Conservation (phyloP, 768 basidiomycete genomes). For the Floccularia luteovirens region DNA sequence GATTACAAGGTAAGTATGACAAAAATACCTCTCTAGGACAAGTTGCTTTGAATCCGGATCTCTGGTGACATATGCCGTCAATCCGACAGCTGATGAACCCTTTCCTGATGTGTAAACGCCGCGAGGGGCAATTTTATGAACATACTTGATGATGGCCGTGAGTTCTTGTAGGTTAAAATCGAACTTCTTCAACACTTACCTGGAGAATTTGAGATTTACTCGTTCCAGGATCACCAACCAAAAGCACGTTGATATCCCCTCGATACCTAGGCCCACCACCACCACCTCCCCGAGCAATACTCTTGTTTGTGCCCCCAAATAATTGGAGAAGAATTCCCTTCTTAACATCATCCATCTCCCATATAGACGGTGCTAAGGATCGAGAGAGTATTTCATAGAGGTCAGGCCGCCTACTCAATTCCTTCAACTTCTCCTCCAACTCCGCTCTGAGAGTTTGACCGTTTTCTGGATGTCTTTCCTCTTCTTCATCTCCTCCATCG, state of each 20-base stretch:
- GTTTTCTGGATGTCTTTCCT: conserved; percentile 37
- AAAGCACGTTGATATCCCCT: conserved; percentile 95
- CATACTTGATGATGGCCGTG: conserved; percentile 54
- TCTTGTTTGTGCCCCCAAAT: conserved; percentile 98
- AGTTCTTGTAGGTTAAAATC: not conserved
- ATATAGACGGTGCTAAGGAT: conserved; percentile 90
- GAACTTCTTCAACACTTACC: conserved; percentile 31
- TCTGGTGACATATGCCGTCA: conserved; percentile 96
- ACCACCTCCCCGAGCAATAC: conserved; percentile 85
- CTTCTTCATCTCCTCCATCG: conserved; percentile 61
- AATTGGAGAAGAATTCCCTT: conserved; percentile 95
- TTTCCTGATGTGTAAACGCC: conserved; percentile 98
- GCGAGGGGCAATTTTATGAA: conserved; percentile 96
- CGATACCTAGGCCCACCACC: conserved; percentile 94
- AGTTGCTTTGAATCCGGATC: conserved; percentile 98
- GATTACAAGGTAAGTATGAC: not conserved
- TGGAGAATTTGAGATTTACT: conserved; percentile 94
- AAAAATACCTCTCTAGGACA: conserved; percentile 81
- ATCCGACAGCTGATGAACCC: conserved; percentile 96
- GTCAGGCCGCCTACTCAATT: conserved; percentile 68
- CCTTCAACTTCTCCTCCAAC: conserved; percentile 70
- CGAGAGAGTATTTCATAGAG: conserved; percentile 81
- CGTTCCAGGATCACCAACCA: conserved; percentile 97
- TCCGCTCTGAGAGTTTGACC: conserved; percentile 51
- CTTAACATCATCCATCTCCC: conserved; percentile 99